Base-by-base conservation (phyloP, 768 basidiomycete genomes). In the Psilocybe cyanescens region DNA sequence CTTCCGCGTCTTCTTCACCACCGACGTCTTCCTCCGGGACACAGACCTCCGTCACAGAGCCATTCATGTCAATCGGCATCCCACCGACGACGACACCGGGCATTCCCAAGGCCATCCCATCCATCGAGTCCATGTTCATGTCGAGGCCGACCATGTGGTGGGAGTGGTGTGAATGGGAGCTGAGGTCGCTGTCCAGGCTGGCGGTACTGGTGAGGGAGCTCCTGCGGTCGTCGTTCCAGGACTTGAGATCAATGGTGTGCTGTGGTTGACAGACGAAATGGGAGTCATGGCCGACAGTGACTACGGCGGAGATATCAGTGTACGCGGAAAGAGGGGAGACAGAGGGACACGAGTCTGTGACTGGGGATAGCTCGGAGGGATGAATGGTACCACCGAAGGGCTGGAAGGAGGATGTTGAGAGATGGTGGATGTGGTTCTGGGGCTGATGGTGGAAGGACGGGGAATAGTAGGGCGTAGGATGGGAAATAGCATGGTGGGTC, bases 1-100 rank as follows among this genome's bases (percentile, higher is more conserved):
- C 72, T 62, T 73, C 72, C 31, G 71, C 69, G 50, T 75, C 73
- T 17, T 68, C 64, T 44, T 72, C 71, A 12, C 67, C 68, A 4
- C 55, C 66, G 14, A 63, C 63, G 39, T 65, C 67, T 39, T 68
- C 66, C 44, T 68, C 70, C 19, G 59, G 57, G 14, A n/a, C 41
- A 39, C 54, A 17, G 19, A 56, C 58, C 37, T 57, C 61, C n/a
- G 46, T 58, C 37, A 62, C 62, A 8, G 29, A 59, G 29, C 47
- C 47, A 19, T 48, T 35, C 47, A 61, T 60, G 45, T 57, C 62
- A 24, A 64, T 60, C 1, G 65, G 65, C 55, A 55, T 56, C 1
- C 62, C 67, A 5, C 65, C 65, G 29, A 56, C 57, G 33, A 62
- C 63, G 28, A 61, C 61, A 14, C 58, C 57, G 29, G 67, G 49